Base-by-base conservation (phyloP, 306 rosid genomes). In the Lathyrus aphaca region DNA sequence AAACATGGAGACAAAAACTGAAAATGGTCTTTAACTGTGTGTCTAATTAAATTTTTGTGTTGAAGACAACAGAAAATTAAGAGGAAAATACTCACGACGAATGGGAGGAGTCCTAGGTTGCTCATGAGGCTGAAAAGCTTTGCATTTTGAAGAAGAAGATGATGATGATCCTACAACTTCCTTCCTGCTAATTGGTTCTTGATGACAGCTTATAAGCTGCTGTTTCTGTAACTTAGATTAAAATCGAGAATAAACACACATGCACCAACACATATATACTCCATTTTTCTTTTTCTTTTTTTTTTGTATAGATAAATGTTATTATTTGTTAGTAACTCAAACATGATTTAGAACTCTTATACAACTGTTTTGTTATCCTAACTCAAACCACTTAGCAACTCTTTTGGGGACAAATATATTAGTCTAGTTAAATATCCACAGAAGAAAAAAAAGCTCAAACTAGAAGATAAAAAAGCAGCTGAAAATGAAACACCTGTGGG, bases 61-160 rank as follows among this genome's bases (percentile, higher is more conserved):
- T 48, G 21, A 48, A 48, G 11, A 48, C 18, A 48, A 14, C 44
- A 63, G 60, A 6, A 3, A 17, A 13, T 14, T 10, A 56, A 5
- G 10, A 48, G 58, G 35, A 56, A 50, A 59, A 15, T 57, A 84
- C 99, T 83, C 62, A 95, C 99, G 97, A 67, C 90, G 91, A 77
- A 91, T 89, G 5, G 99, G 92, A 77, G 96, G 87, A 73, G 88
- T 77, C 79, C 92, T 87, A 38, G 86, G 86, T 71, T 85, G 95
- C 35, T 91, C 87, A 51, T 81, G 86, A 35, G 87, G 45, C 69
- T 85, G 86, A 78, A 87, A 67, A 51, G 90, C 64, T 53, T 48
- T 78, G 92, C 81, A 87, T 77, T 83, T 94, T 55, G 95, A 84
- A 68, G 96, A 89, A 2, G 98, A 90, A 32, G 53, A 53, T 1